phyloP scores from a whole-genome alignment of 2,329 filamentous ascomycete species.

The Colletotrichum sp. region DNA sequence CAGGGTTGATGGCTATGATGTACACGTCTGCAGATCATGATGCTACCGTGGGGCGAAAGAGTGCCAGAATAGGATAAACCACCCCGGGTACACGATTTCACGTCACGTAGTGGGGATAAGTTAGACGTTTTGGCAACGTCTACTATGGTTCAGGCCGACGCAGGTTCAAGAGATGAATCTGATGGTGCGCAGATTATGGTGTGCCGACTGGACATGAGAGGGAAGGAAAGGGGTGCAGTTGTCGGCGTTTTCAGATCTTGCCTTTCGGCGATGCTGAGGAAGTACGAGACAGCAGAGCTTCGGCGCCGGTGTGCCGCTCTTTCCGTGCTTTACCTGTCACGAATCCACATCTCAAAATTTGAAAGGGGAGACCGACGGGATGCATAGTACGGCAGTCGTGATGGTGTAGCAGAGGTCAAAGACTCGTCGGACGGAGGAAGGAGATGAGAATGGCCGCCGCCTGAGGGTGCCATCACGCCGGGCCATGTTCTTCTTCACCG shows the following conservation, averaged over 20 bases:
- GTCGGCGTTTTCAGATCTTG: neutral
- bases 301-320: neutral
- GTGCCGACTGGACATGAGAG: neutral
- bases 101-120: neutral
- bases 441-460: neutral
- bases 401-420: neutral
- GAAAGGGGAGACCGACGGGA: neutral
- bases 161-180: neutral
- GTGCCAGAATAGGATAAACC: neutral
- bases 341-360: neutral
- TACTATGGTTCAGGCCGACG: neutral
- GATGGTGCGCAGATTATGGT: neutral
- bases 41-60: neutral
- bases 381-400: neutral
- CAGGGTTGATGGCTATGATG: neutral
- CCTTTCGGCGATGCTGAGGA: neutral
- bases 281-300: neutral
- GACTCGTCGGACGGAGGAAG: neutral
- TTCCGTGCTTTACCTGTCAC: neutral
- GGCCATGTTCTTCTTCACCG: neutral
- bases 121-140: neutral
- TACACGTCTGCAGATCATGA: neutral
- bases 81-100: neutral
- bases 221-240: neutral
- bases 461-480: neutral